Evolutionary conservation across 2,329 filamentous ascomycete genomes (phyloP).

Genomic region (Cladosporium velox): DNA sequence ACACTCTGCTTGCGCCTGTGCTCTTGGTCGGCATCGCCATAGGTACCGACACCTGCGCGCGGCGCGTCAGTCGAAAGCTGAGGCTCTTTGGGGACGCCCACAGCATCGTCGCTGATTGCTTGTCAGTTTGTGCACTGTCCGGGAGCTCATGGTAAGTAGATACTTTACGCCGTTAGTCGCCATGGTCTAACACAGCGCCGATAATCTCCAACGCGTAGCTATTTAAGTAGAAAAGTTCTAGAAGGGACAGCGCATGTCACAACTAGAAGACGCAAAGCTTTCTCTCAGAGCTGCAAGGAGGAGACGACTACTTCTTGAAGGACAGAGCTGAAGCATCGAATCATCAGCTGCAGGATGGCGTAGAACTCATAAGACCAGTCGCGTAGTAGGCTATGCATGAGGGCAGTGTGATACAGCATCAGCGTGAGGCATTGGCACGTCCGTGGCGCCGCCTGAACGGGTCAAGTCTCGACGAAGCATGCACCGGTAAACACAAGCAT

Average conservation of each 20-base stretch:
- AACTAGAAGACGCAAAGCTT: neutral
- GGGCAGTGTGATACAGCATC: constrained; percentile 6
- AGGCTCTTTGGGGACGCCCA: constrained; percentile 3
- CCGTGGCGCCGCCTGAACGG: neutral
- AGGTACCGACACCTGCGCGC: neutral
- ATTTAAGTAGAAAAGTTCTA: neutral
- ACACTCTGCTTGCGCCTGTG: constrained; percentile 23
- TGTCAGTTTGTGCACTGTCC: neutral
- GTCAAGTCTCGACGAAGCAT: neutral
- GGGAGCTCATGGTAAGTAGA: neutral
- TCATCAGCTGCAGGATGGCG: constrained; percentile 2
- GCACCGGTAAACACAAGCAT: neutral
- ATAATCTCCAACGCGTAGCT: neutral
- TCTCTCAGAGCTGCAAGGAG: neutral
- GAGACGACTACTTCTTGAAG: neutral
- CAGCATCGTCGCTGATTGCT: neutral
- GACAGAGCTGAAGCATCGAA: neutral
- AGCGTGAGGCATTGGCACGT: neutral
- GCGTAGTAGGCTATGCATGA: neutral
- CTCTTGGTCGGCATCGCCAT: neutral
- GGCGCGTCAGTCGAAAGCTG: neutral
- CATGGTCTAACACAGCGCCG: neutral
- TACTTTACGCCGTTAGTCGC: neutral
- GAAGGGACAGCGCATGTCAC: neutral
- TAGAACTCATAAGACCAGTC: neutral